Percentiles rank a stretch among this genome's conserved stretches.
Evolutionary conservation across 306 rosid species (phyloP).

Genomic region (Inga oerstediana): DNA sequence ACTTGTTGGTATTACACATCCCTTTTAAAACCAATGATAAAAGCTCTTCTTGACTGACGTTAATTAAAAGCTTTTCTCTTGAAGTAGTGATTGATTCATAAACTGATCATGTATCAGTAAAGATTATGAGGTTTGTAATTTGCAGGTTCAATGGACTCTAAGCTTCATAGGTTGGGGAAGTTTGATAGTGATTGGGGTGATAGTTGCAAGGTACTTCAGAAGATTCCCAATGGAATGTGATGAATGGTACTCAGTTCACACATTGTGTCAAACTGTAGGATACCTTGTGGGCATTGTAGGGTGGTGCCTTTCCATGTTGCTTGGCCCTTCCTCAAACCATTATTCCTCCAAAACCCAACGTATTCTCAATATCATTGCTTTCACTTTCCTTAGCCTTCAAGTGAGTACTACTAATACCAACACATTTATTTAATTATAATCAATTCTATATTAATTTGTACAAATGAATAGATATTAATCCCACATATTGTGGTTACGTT

Average conservation of each 20-base stretch:
- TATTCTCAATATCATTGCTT: background rate
- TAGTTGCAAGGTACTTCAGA: slow-evolving; percentile 8
- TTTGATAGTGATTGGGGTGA: background rate
- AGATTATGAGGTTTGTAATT: background rate
- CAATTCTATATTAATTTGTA: background rate
- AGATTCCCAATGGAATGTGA: background rate
- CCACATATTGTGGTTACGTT: background rate
- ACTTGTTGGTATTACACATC: too few relatives aligned
- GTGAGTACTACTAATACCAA: background rate
- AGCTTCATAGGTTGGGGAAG: background rate
- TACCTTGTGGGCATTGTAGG: slow-evolving; percentile 4
- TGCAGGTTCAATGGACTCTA: slow-evolving; percentile 4
- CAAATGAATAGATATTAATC: too few relatives aligned
- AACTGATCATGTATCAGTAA: background rate
- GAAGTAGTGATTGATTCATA: background rate
- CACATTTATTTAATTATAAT: too few relatives aligned
- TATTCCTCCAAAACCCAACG: background rate
- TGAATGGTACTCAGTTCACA: slow-evolving; percentile 13
- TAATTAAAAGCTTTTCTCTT: too few relatives aligned
- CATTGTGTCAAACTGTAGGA: background rate
- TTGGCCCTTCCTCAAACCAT: background rate
- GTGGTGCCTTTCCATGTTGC: background rate
- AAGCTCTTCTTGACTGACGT: too few relatives aligned
- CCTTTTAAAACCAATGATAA: too few relatives aligned
- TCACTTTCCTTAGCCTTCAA: background rate